Percentiles rank a stretch among this genome's conserved stretches.
phyloP scores from a whole-genome alignment of 1,284 basidiomycete genomes.

The Trichosporon faecale region DNA sequence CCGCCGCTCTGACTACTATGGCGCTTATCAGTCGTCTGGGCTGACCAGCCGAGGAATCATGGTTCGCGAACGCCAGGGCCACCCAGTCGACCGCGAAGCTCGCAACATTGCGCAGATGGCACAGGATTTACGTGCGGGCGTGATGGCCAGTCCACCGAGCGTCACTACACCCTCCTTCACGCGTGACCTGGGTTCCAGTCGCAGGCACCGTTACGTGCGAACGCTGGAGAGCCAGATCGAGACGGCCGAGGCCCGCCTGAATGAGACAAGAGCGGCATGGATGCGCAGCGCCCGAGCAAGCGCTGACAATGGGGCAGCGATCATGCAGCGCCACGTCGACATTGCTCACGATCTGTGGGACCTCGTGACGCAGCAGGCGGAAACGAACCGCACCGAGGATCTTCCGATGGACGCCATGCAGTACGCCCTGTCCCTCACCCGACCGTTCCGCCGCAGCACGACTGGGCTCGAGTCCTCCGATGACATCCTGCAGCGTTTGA shows the following conservation, averaged over 20 bases:
- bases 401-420: background rate
- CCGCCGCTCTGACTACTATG: background rate
- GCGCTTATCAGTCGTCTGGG: conserved; percentile 10
- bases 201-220: conserved; percentile 13
- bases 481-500: background rate
- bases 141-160: conserved; percentile 8
- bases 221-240: conserved; percentile 12
- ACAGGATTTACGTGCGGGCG: background rate
- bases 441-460: conserved; percentile 8
- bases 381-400: background rate
- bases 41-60: conserved; percentile 20
- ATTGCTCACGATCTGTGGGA: conserved; percentile 20
- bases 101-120: background rate
- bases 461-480: background rate
- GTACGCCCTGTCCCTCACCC: background rate
- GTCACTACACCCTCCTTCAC: conserved; percentile 2
- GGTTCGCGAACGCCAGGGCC: conserved; percentile 17
- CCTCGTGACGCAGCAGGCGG: conserved; percentile 11
- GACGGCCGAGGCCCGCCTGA: conserved; percentile 11
- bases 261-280: background rate
- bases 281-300: conserved; percentile 7
- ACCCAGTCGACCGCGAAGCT: background rate
- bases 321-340: conserved; percentile 21
- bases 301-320: conserved; percentile 6
- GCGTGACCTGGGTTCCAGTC: conserved; percentile 12